Evolutionary conservation across 1,139 yeast genomes (phyloP).

Genomic region (Debaryomyces psychrophilus): DNA sequence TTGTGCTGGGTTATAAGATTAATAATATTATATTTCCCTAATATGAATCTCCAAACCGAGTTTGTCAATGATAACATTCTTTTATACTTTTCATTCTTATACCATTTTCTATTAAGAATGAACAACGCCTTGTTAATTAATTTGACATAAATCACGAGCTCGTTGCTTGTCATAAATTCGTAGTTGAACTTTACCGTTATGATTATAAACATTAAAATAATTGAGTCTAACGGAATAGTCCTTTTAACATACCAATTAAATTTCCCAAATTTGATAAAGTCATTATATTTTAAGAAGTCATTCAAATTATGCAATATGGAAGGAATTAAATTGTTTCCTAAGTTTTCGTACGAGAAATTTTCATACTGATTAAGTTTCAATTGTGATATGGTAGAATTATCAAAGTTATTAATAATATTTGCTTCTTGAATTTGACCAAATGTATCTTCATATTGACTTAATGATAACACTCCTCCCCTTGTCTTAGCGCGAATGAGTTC

Average conservation of each 20-base stretch:
- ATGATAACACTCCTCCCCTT: slow-evolving; percentile 33
- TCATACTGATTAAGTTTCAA: slow-evolving; percentile 38
- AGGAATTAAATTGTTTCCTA: slow-evolving; percentile 57
- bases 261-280: slow-evolving; percentile 50
- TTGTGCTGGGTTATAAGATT: slow-evolving; percentile 33
- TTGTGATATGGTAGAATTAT: slow-evolving; percentile 39
- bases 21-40: slow-evolving; percentile 39
- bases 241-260: slow-evolving; percentile 65
- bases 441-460: slow-evolving; percentile 46
- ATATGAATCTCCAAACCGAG: slow-evolving; percentile 47
- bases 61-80: slow-evolving; percentile 49
- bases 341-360: slow-evolving; percentile 50
- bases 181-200: slow-evolving; percentile 56
- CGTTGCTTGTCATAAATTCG: slow-evolving; percentile 41
- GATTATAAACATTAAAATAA: slow-evolving; percentile 54
- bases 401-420: slow-evolving; percentile 40
- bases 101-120: slow-evolving; percentile 49
- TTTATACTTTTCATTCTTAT: slow-evolving; percentile 51
- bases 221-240: slow-evolving; percentile 62
- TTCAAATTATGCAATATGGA: slow-evolving; percentile 60
- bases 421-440: slow-evolving; percentile 44
- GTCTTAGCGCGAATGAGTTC: slow-evolving; percentile 18
- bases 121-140: slow-evolving; percentile 47
- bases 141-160: slow-evolving; percentile 38
- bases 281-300: slow-evolving; percentile 54